Conservation (phyloP, 768 basidiomycete species). For the Saitozyma sp. region DNA sequence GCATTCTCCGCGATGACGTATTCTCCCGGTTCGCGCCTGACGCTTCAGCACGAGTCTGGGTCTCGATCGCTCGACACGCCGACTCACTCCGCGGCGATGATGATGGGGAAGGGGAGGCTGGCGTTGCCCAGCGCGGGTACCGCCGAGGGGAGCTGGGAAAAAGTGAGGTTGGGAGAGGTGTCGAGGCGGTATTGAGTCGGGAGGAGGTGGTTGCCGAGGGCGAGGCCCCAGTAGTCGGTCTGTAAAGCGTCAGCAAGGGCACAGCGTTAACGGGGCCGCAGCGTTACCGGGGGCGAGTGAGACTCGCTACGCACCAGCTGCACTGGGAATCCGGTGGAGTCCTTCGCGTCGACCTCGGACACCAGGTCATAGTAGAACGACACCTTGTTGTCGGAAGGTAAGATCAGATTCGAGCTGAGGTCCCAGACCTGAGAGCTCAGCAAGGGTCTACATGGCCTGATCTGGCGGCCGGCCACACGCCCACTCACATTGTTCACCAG, state of each 20-base stretch:
- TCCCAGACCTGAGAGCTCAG: conserved; percentile 43
- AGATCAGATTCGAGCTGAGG: conserved; percentile 47
- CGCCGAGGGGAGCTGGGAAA: conserved; percentile 31
- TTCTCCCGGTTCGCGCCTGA: conserved; percentile 44
- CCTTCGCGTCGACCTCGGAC: conserved; percentile 44
- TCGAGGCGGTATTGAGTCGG: conserved; percentile 43
- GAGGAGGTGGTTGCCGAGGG: conserved; percentile 49
- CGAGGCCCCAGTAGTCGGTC: conserved; percentile 51
- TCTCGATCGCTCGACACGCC: background rate
- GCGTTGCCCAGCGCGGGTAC: conserved; percentile 27
- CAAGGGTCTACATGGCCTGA: background rate
- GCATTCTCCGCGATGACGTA: conserved; percentile 48
- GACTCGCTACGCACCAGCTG: conserved; percentile 35
- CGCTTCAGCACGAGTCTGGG: background rate
- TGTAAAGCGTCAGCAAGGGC: conserved; percentile 1
- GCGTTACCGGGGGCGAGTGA: background rate
- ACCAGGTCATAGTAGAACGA: conserved; percentile 49
- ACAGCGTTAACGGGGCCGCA: background rate
- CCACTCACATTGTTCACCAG: conserved; percentile 45
- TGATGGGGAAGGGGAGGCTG: conserved; percentile 49
- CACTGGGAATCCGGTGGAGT: conserved; percentile 37
- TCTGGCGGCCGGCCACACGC: background rate
- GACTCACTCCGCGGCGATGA: conserved; percentile 49
- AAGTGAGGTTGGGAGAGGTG: conserved; percentile 47
- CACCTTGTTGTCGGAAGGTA: conserved; percentile 45